A percentile compares a stretch with the other conserved stretches of the same genome.
Conservation (phyloP, 208 protist species). For the Acanthamoeba quina region DNA sequence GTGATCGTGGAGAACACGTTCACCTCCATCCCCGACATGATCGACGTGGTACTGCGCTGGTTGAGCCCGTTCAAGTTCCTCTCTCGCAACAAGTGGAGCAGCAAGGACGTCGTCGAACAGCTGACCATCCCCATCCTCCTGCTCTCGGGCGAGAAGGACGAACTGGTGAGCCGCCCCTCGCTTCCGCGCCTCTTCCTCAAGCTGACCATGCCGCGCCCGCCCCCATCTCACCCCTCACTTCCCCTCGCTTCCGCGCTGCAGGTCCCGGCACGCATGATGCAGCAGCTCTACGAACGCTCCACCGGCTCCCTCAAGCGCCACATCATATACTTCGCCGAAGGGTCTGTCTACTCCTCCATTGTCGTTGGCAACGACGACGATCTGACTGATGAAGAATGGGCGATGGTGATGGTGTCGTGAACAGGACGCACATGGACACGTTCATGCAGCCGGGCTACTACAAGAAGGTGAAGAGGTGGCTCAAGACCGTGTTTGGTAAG, state of each 20-base stretch:
- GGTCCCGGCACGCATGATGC: constrained; percentile 28
- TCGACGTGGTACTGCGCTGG: constrained; percentile 72
- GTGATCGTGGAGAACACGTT: constrained; percentile 81
- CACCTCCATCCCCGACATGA: constrained; percentile 77
- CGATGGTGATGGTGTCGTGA: not conserved
- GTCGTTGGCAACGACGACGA: not conserved
- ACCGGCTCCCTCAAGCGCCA: constrained; percentile 18
- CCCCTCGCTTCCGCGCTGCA: not conserved
- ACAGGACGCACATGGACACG: constrained; percentile 48
- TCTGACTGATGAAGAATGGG: not conserved
- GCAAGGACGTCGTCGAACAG: constrained; percentile 14
- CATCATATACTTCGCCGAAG: constrained; percentile 54
- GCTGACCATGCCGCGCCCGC: not conserved
- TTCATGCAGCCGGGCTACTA: constrained; percentile 60
- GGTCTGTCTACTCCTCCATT: not conserved
- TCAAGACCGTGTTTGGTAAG: not conserved
- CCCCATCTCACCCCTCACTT: no score
- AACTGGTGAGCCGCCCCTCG: constrained; percentile 37
- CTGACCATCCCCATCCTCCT: constrained; percentile 74
- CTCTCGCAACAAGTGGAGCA: constrained; percentile 72
- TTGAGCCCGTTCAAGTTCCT: constrained; percentile 76
- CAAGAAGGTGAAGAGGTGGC: constrained; percentile 33
- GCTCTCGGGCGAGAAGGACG: constrained; percentile 69
- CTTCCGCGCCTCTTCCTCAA: not conserved
- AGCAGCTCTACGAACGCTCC: constrained; percentile 3